Evolutionary conservation across 139 green algal species (phyloP).

Genomic region (Marvania coccoides): DNA sequence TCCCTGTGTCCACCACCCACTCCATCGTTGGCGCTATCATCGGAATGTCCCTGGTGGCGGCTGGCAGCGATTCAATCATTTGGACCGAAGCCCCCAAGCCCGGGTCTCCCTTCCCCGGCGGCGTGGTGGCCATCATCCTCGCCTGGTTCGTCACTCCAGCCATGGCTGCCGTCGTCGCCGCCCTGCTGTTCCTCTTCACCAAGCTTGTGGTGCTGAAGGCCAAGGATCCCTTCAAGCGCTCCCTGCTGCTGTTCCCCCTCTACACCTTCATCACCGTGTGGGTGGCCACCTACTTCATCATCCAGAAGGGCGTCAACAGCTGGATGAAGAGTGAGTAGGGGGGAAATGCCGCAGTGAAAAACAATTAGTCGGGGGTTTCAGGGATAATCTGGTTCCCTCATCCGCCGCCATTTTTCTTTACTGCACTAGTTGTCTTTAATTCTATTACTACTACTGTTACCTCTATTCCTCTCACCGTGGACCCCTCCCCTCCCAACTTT

Average conservation of each 20-base stretch:
- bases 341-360: too few relatives aligned
- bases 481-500: too few relatives aligned
- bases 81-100: constrained; percentile 3
- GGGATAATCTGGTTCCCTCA: too few relatives aligned
- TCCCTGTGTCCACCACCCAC: constrained; percentile 42
- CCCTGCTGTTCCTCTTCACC: constrained; percentile 23
- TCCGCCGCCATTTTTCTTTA: too few relatives aligned
- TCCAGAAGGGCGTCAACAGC: constrained; percentile 45
- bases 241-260: constrained; percentile 10
- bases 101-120: constrained; percentile 35
- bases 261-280: constrained; percentile 34
- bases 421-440: too few relatives aligned
- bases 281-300: constrained; percentile 55
- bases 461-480: too few relatives aligned
- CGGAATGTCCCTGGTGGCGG: constrained; percentile 17
- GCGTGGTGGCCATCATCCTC: constrained; percentile 34
- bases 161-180: constrained; percentile 10
- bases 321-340: constrained; percentile 4
- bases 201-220: not conserved
- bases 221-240: not conserved
- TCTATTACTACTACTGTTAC: too few relatives aligned
- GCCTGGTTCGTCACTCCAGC: constrained; percentile 52
- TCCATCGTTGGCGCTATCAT: constrained; percentile 31
- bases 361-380: too few relatives aligned
- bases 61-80: constrained; percentile 1